Evolutionary conservation across 345 rosid genomes (phyloP).

Genomic region (Eucalyptus cloeziana): DNA sequence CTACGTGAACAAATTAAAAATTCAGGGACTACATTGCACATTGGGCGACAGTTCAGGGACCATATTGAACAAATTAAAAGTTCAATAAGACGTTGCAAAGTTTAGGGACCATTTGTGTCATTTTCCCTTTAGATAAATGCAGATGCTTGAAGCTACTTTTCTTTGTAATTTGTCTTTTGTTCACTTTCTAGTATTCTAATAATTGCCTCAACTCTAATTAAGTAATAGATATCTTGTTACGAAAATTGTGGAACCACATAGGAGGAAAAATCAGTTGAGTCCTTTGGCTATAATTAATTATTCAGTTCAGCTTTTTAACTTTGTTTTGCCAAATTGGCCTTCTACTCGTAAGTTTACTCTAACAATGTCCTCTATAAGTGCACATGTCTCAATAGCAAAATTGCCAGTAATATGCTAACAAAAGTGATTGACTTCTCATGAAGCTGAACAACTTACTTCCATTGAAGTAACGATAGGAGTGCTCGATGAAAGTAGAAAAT

Average conservation of each 20-base stretch:
- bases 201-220: neutral
- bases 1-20: neutral
- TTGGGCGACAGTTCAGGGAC: fast-evolving
- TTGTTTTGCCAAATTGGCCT: neutral
- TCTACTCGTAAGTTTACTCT: neutral
- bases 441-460: neutral
- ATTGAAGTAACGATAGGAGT: neutral
- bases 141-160: neutral
- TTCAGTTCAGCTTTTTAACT: neutral
- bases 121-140: neutral
- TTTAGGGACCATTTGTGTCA: neutral
- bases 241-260: neutral
- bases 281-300: neutral
- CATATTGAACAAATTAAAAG: neutral
- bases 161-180: neutral
- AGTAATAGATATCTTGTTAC: neutral
- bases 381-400: neutral
- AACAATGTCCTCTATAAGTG: neutral
- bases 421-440: neutral
- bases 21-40: neutral
- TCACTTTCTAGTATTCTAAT: neutral
- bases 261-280: neutral
- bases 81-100: neutral
- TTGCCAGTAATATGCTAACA: neutral
- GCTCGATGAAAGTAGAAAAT: neutral